Evolutionary conservation across 306 rosid species (phyloP), one percentile per base, ranked within the genome.

Genomic region (Aeschynomene evenia): DNA sequence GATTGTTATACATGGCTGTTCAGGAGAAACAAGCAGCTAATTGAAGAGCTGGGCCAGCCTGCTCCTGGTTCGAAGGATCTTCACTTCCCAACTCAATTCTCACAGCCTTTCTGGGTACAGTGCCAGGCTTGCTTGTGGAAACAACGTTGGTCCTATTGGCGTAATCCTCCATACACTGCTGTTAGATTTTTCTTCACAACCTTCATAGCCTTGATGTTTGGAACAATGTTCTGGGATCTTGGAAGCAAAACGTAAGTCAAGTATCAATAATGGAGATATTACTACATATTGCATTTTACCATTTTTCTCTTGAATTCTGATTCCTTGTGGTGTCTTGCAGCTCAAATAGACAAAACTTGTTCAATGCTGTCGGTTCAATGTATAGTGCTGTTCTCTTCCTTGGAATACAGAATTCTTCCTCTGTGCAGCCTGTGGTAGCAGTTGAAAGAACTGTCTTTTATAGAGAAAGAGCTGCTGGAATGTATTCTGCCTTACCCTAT

Each of bases 41-140:
- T 92, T 59, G 76, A 81, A 73, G 91, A 89, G 61, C 68, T 89
- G 9, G 69, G 98, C 29, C 71, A 37, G 15, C 85, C 95, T 33
- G 78, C 82, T 28, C 80, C 78, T 4, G 88, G 86, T 40, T 76
- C 89, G 34, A 81, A 89, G 34, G 98, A 92, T 62, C 73, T 92
- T 56, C 45, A 83, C 66, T 92, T 92, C 80, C 42, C 83, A 4
- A 69, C 80, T 0, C 80, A 78, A 63, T 89, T 73, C 77, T 87
- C 96, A 4, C 91, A 84, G 34, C 70, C 95, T 5, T 84, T 85
- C 65, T 70, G 21, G 72, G 73, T 71, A 31, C 98, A 92, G 68
- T 81, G 85, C 76, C 72, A 81, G 75, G 96, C 98, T 63, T 89
- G 96, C 73, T 67, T 92, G 31, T 92, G 98, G 96, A 92, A 92